phyloP scores from a whole-genome alignment of 345 rosid genomes.

The Eucalyptus camaldulensis region DNA sequence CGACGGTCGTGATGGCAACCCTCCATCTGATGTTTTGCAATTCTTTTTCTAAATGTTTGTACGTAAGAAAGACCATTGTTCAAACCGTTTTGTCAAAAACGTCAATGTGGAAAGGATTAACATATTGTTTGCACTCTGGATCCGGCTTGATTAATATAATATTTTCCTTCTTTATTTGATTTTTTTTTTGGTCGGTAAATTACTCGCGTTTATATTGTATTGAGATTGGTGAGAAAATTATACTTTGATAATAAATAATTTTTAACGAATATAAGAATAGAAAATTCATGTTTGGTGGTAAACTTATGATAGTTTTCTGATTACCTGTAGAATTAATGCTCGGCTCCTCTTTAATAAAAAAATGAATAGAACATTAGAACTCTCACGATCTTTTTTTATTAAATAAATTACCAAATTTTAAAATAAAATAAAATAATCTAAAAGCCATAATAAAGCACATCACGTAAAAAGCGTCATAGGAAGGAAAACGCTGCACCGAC shows the following conservation, averaged over 20 bases:
- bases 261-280: neutral
- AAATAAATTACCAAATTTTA: neutral
- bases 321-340: neutral
- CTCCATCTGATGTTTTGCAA: neutral
- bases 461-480: neutral
- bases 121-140: neutral
- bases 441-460: neutral
- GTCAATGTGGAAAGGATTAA: neutral
- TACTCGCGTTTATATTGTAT: neutral
- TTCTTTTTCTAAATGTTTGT: neutral
- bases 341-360: no score
- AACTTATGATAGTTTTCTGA: neutral
- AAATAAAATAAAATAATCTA: neutral
- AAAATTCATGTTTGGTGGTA: neutral
- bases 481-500: neutral
- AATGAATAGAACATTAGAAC: neutral
- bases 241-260: neutral
- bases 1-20: neutral
- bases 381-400: neutral
- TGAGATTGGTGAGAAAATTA: neutral
- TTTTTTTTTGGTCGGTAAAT: neutral
- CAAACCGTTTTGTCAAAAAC: neutral
- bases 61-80: neutral
- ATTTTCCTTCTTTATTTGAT: neutral
- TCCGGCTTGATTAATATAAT: neutral